These are phyloP conservation scores for Xylariaceae sp. DNA, from an alignment of 2,329 filamentous ascomycete genomes.

Conservation along the genomic window DNA sequence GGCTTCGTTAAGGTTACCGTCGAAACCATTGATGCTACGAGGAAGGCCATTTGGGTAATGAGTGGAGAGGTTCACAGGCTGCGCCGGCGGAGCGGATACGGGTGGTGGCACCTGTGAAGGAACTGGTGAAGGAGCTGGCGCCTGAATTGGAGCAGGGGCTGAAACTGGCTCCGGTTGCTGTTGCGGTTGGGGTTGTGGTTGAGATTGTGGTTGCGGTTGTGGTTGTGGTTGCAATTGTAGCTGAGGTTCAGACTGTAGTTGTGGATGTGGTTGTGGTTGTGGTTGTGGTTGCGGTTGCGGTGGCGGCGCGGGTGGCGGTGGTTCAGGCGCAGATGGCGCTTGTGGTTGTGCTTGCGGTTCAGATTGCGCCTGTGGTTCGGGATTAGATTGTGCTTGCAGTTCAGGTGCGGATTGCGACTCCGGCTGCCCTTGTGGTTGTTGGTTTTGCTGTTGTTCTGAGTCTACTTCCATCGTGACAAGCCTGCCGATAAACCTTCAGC, in stretches of 20 bases:
- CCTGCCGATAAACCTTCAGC: too few species aligned
- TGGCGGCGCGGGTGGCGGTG: too few species aligned
- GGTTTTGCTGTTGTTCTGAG: too few species aligned
- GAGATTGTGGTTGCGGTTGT: background rate
- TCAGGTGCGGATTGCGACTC: too few species aligned
- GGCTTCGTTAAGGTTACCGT: constrained; percentile 7
- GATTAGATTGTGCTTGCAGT: too few species aligned
- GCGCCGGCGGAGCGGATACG: too few species aligned
- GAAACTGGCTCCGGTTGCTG: background rate
- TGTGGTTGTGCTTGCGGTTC: too few species aligned
- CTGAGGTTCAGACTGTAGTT: background rate
- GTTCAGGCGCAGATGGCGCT: too few species aligned
- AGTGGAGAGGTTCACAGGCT: constrained; percentile 6
- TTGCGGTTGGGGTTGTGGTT: background rate
- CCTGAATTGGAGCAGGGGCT: background rate
- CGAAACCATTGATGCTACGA: constrained; percentile 24
- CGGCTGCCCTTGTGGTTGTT: too few species aligned
- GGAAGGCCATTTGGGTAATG: constrained; percentile 24
- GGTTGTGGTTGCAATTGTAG: background rate
- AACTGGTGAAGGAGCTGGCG: background rate
- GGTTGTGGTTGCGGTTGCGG: background rate
- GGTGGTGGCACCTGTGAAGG: background rate
- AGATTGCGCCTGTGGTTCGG: too few species aligned
- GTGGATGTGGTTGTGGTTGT: background rate
- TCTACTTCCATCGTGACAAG: constrained; percentile 18